A percentile compares a stretch with the other conserved stretches of the same genome.
Evolutionary conservation across 2,329 filamentous ascomycete genomes (phyloP).

Genomic region (Dactylellina drechsleri): DNA sequence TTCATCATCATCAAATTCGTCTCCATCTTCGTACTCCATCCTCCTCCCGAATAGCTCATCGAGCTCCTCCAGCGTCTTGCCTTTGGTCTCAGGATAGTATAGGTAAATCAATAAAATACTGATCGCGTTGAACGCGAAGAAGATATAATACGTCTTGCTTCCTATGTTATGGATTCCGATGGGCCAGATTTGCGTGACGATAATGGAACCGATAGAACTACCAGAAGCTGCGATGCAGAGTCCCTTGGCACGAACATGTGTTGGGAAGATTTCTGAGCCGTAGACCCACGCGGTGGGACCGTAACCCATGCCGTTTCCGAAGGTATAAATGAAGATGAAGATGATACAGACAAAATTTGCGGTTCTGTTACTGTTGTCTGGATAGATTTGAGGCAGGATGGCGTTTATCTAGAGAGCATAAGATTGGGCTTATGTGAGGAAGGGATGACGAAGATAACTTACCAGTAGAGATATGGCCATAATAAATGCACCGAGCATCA

Average conservation of each 20-base stretch:
- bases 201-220: slow-evolving; percentile 52
- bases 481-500: slow-evolving; percentile 66
- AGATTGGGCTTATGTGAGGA: background rate
- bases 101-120: slow-evolving; percentile 41
- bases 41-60: slow-evolving; percentile 43
- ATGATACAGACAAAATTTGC: slow-evolving; percentile 60
- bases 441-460: slow-evolving; percentile 56
- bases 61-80: slow-evolving; percentile 51
- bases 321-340: slow-evolving; percentile 53
- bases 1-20: background rate
- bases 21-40: background rate
- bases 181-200: slow-evolving; percentile 53
- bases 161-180: slow-evolving; percentile 53
- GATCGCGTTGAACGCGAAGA: slow-evolving; percentile 49
- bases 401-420: slow-evolving; percentile 66
- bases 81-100: slow-evolving; percentile 54
- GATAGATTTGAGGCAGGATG: slow-evolving; percentile 66
- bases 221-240: slow-evolving; percentile 47
- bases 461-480: slow-evolving; percentile 69
- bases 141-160: slow-evolving; percentile 54
- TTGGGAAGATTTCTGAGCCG: slow-evolving; percentile 52
- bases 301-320: slow-evolving; percentile 49
- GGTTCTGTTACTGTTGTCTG: slow-evolving; percentile 64
- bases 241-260: slow-evolving; percentile 51
- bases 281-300: slow-evolving; percentile 54